These are phyloP conservation scores for Trichoderma sp. DNA, from an alignment of 2,329 filamentous ascomycete species.

Conservation along the genomic window DNA sequence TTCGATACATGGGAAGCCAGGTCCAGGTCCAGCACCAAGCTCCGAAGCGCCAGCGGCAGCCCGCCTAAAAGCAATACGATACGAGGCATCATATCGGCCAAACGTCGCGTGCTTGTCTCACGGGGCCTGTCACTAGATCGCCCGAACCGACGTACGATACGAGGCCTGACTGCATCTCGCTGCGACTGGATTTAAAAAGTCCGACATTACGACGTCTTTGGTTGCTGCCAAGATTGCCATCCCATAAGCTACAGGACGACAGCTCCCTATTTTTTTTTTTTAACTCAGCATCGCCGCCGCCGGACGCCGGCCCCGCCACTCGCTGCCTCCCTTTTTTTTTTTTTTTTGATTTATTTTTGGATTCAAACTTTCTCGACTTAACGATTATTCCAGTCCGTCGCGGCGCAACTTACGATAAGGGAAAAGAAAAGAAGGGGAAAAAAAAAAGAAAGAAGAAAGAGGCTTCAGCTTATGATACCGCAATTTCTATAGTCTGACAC, in stretches of 20 bases:
- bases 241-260: no score
- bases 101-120: slow-evolving; percentile 15
- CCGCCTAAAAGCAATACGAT: slow-evolving; percentile 4
- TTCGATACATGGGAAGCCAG: not conserved
- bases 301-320: slow-evolving; percentile 12
- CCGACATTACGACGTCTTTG: not conserved
- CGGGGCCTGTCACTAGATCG: not conserved
- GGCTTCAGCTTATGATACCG: slow-evolving; percentile 7
- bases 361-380: not conserved
- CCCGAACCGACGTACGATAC: not conserved
- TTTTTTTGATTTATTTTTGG: not conserved
- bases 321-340: not conserved
- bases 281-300: not conserved
- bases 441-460: not conserved
- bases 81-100: slow-evolving; percentile 4
- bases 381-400: not conserved
- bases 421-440: not conserved
- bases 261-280: not conserved
- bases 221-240: not conserved
- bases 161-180: not conserved
- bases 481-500: not conserved
- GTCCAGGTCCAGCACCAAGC: not conserved
- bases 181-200: not conserved
- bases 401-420: not conserved
- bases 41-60: not conserved